Evolutionary conservation across 1,284 basidiomycete genomes (phyloP).

Genomic region (Afroboletus lepidellus): DNA sequence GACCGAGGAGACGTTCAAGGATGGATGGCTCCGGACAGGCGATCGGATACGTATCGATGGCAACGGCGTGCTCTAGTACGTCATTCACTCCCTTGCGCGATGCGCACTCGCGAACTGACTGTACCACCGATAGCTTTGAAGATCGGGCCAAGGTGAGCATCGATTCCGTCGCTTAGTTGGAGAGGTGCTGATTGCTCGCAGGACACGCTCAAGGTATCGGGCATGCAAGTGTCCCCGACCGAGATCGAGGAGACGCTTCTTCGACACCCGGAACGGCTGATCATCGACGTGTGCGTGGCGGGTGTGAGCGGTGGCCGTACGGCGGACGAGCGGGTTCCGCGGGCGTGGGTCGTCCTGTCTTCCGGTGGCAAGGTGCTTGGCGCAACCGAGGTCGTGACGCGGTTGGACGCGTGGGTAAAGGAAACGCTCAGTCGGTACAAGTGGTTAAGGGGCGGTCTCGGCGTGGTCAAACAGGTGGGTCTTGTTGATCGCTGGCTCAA

Average conservation of each 20-base stretch:
- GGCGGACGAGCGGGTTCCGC: conserved; percentile 64
- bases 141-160: conserved; percentile 31
- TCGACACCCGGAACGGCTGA: conserved; percentile 54
- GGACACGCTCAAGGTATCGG: conserved; percentile 74
- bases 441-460: conserved; percentile 67
- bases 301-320: conserved; percentile 69
- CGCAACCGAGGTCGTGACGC: conserved; percentile 39
- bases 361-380: conserved; percentile 49
- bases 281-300: conserved; percentile 63
- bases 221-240: conserved; percentile 70
- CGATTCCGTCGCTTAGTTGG: background rate
- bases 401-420: conserved; percentile 58
- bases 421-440: conserved; percentile 67
- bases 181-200: conserved; percentile 26
- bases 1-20: conserved; percentile 60
- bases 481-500: background rate
- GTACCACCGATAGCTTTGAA: conserved; percentile 19
- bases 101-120: too few relatives aligned
- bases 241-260: conserved; percentile 68
- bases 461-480: conserved; percentile 58
- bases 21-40: conserved; percentile 72
- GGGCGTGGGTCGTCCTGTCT: conserved; percentile 73
- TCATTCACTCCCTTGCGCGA: conserved; percentile 3
- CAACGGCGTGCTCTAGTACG: conserved; percentile 63
- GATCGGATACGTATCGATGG: conserved; percentile 62